Conservation (phyloP, 2,329 filamentous ascomycete genomes). For the Aspergillus novoparasiticus region DNA sequence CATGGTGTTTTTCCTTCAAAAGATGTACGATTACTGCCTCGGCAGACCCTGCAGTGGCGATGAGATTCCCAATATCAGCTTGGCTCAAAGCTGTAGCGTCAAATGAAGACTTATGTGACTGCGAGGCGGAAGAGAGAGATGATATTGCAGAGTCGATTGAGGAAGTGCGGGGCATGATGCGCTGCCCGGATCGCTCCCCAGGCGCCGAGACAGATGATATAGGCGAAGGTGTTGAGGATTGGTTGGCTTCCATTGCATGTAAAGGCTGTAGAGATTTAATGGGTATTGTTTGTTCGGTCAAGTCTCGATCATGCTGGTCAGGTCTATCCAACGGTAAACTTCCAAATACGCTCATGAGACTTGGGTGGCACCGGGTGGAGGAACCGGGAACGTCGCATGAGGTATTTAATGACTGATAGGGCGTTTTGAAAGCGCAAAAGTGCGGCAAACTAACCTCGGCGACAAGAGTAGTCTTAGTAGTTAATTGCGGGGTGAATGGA, state of each 20-base stretch:
- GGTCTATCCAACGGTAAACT: constrained; percentile 14
- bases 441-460: constrained; percentile 26
- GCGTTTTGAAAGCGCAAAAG: constrained; percentile 24
- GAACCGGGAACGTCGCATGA: constrained; percentile 34
- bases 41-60: constrained; percentile 81
- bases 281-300: constrained; percentile 24
- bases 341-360: constrained; percentile 21
- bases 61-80: constrained; percentile 77
- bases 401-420: constrained; percentile 27
- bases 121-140: constrained; percentile 64
- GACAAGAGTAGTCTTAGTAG: constrained; percentile 31
- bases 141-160: constrained; percentile 96
- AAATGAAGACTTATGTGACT: constrained; percentile 60
- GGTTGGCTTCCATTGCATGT: constrained; percentile 29
- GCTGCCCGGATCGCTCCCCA: constrained; percentile 35
- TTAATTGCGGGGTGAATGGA: constrained; percentile 24
- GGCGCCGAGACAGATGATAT: constrained; percentile 31
- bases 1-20: constrained; percentile 86
- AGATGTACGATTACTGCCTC: constrained; percentile 88
- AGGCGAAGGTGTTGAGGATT: constrained; percentile 34
- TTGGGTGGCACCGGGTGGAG: constrained; percentile 26
- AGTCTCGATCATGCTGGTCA: constrained; percentile 30
- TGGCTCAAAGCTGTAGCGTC: constrained; percentile 60
- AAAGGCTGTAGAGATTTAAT: constrained; percentile 30
- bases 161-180: constrained; percentile 67